Percentiles rank a stretch among this genome's conserved stretches.
Evolutionary conservation across 2,329 filamentous ascomycete genomes (phyloP).

Genomic region (Aspergillus pseudoviridinutans): DNA sequence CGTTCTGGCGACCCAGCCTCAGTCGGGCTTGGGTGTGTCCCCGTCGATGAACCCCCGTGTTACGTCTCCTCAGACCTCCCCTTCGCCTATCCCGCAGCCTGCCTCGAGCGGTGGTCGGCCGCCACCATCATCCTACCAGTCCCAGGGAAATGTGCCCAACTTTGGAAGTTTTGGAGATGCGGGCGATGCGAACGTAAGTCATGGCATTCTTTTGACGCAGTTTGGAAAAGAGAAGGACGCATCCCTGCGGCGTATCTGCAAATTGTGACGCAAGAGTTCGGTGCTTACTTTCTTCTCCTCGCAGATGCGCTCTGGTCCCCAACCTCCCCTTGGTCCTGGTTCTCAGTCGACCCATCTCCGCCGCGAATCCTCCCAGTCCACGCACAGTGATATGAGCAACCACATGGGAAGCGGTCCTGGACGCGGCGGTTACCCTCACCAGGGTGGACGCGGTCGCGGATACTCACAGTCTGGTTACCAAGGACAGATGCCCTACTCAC

Average conservation of each 20-base stretch:
- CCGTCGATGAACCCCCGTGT: slow-evolving; percentile 65
- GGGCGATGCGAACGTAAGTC: slow-evolving; percentile 63
- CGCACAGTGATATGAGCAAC: slow-evolving; percentile 68
- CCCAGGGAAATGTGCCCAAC: slow-evolving; percentile 65
- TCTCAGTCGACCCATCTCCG: slow-evolving; percentile 73
- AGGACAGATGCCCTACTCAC: slow-evolving; percentile 52
- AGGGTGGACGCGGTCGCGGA: slow-evolving; percentile 55
- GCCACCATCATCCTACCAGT: slow-evolving; percentile 71
- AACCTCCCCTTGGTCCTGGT: slow-evolving; percentile 58
- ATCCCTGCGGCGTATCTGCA: background rate
- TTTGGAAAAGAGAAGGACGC: background rate
- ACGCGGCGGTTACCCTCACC: slow-evolving; percentile 51
- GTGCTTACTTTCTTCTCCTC: slow-evolving; percentile 10
- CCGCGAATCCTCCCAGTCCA: slow-evolving; percentile 80
- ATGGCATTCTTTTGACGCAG: background rate
- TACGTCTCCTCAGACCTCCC: slow-evolving; percentile 80
- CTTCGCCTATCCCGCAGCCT: slow-evolving; percentile 88
- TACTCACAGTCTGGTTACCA: slow-evolving; percentile 52
- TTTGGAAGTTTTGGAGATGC: slow-evolving; percentile 80
- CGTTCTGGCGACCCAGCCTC: slow-evolving; percentile 41
- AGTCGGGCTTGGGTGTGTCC: slow-evolving; percentile 44
- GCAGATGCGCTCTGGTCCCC: slow-evolving; percentile 65
- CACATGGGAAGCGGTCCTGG: slow-evolving; percentile 50
- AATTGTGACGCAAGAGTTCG: background rate
- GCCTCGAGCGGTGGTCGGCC: slow-evolving; percentile 78